Conservation (phyloP, 495 filamentous ascomycete species). For the Podospora sp. region DNA sequence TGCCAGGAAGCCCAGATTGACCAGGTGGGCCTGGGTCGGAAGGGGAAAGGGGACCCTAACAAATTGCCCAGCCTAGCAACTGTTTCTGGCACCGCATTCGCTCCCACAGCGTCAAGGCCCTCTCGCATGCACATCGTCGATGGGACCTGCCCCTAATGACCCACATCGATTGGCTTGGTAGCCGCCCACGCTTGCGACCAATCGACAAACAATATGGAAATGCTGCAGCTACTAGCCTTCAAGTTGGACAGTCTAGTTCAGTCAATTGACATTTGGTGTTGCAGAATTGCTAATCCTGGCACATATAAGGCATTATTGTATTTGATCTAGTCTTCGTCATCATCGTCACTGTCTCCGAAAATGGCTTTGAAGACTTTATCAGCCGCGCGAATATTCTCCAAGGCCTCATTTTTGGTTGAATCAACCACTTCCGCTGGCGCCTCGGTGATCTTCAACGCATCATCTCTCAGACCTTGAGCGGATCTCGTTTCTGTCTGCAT, state of each 20-base stretch:
- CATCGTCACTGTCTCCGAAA: constrained; percentile 86
- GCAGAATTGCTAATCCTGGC: not conserved
- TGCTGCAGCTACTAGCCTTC: constrained; percentile 5
- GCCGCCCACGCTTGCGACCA: constrained; percentile 20
- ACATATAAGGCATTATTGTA: not conserved
- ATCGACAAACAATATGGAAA: constrained; percentile 10
- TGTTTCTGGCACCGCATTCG: not conserved
- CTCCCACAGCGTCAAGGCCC: not conserved
- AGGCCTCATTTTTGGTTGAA: constrained; percentile 79
- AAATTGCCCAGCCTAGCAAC: constrained; percentile 7
- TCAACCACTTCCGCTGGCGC: constrained; percentile 54
- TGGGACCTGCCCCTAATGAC: not conserved
- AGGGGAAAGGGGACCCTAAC: constrained; percentile 7
- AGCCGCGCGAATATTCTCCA: constrained; percentile 78
- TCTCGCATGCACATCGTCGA: constrained; percentile 10
- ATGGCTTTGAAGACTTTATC: constrained; percentile 94
- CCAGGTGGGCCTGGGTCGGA: not conserved
- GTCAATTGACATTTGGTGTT: not conserved
- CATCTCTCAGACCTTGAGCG: not conserved
- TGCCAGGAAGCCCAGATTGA: not conserved
- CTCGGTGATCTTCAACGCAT: not conserved
- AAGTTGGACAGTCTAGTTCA: not conserved
- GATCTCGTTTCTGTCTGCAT: constrained; percentile 11
- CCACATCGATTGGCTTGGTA: constrained; percentile 18
- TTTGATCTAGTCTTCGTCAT: constrained; percentile 43